Evolutionary conservation across 2,329 filamentous ascomycete species (phyloP).

Genomic region (Lasiodiplodia sp.): DNA sequence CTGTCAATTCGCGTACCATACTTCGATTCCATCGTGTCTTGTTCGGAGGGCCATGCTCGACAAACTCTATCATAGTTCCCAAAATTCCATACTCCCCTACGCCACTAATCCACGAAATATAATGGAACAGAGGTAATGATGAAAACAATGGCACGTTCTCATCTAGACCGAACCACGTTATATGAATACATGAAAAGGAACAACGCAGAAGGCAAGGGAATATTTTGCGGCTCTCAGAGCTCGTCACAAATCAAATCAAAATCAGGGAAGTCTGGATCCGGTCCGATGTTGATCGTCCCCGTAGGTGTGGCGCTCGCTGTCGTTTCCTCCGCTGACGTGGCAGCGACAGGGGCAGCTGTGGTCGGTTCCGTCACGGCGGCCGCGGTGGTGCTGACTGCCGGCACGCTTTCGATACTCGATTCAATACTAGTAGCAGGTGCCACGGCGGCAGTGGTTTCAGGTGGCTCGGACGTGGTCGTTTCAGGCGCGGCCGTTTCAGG

Average conservation of each 20-base stretch:
- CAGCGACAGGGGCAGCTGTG: background rate
- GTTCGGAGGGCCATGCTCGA: too few species aligned
- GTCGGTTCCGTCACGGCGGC: background rate
- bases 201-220: background rate
- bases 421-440: constrained; percentile 1
- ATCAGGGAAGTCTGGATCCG: constrained; percentile 47
- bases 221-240: constrained; percentile 11
- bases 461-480: background rate
- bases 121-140: too few species aligned
- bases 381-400: background rate
- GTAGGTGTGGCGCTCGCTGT: constrained; percentile 32
- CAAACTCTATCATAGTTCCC: too few species aligned
- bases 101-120: background rate
- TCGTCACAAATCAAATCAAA: constrained; percentile 48
- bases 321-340: constrained; percentile 7
- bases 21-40: too few species aligned
- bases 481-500: background rate
- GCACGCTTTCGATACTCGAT: background rate
- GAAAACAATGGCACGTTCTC: too few species aligned
- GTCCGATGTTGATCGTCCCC: constrained; percentile 44
- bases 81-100: background rate
- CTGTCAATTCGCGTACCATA: too few species aligned
- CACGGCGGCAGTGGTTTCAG: constrained; percentile 5
- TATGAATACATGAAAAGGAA: constrained; percentile 1
- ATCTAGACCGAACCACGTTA: background rate